Evolutionary conservation across 2,329 filamentous ascomycete genomes (phyloP), one percentile per base, ranked within the genome.

Genomic region (Ophiognomonia clavigignenti-juglandacearum): DNA sequence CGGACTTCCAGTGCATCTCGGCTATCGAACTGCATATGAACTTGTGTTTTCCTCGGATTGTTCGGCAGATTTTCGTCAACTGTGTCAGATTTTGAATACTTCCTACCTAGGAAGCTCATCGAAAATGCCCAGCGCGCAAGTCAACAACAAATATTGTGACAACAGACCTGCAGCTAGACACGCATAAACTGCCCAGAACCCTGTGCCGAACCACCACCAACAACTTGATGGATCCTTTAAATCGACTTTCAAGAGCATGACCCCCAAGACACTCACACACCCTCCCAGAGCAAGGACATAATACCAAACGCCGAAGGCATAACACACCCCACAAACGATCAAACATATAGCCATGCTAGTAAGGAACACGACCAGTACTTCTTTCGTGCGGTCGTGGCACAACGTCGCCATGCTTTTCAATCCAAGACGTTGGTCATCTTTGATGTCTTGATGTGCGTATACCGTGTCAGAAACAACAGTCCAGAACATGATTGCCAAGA

Each of bases 361-460:
- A 13, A 29, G 26, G 13, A 29, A 29, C 8, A 29, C 7, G 8
- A 7, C 7, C 7, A 29, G 26, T 13, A 29, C 13, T 7, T 13
- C 8, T 13, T 29, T 29, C 8, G 26, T 13, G 7, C 13, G 26
- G 8, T 13, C 26, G 7, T 13, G 7, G 26, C 7, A 29, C 26
- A 29, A 29, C 8, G 13, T 7, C 8, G 26, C 26, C 26, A 29
- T 29, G 26, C 26, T 29, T 13, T 72, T 70, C 43, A 56, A n/a
- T n/a, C 19, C 19, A n/a, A 36, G 14, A 20, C 60, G 57, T 3
- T 54, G 57, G 16, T 57, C 57, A 29, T 69, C 62, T 47, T 63
- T 68, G 13, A 59, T 59, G 1, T 59, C 60, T 11, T 71, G 58
- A 13, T 8, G 13, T 29, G 26, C 26, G 26, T 29, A 29, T 7